Base-by-base conservation (phyloP, 176 grass and related monocot species). In the Aegilops tauschii region DNA sequence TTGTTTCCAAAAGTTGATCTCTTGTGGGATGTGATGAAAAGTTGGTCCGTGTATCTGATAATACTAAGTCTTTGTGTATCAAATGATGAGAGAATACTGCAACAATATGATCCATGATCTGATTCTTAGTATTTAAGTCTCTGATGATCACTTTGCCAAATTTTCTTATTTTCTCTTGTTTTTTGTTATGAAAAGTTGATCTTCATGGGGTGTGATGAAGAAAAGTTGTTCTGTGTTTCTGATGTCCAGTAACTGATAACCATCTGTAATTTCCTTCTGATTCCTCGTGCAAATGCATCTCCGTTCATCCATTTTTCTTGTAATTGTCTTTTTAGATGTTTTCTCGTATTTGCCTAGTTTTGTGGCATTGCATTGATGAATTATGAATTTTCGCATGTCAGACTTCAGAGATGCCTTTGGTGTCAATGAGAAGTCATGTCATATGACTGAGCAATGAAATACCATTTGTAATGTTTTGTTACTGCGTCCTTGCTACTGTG, bases 31-130 rank as follows among this genome's bases (percentile, higher is more conserved):
- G 20, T 90, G 92, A 90, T 90, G 83, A 86, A 68, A 72, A 80
- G 32, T 93, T 87, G 92, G 88, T 90, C 85, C 79, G 88, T 90
- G 92, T 93, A 88, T 90, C 88, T 90, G 91, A 93, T 64, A 40
- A 10, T 40, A 40, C 39, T 39, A 40, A 9, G 39, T 40, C 39
- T 40, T 44, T 44, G 42, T 44, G 42, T 44, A 44, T 12, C 42
- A 44, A 12, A 44, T 12, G 42, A 45, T 45, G 42, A 45, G 10
- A 45, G 42, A 45, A 45, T 45, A 45, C 42, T 45, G 42, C 42
- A 45, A 45, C 42, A 45, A 45, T 45, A 45, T 45, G 42, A 45
- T 45, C 42, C 42, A 45, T 45, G 11, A 11, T 45, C 11, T 45
- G 42, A 45, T 45, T 12, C 11, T 45, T 45, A 45, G 42, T 45